These are phyloP conservation scores for Pseudocercospora macadamiae DNA, from an alignment of 2,329 filamentous ascomycete genomes.

Conservation along the genomic window DNA sequence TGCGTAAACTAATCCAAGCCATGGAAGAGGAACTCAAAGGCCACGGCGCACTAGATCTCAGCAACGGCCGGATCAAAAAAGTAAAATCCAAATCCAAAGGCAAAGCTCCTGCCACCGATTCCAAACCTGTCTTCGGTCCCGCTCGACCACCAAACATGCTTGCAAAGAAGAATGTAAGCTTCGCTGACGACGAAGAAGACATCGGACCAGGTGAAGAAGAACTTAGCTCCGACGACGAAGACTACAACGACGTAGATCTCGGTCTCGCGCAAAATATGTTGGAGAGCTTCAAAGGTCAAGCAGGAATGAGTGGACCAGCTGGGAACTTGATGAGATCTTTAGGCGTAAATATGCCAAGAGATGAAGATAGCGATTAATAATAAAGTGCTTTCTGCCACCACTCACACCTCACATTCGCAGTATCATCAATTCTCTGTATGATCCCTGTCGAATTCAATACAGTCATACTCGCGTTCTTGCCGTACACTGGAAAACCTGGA, in stretches of 20 bases:
- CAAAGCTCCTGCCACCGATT: constrained; percentile 17
- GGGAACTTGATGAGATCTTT: constrained; percentile 86
- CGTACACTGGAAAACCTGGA: constrained; percentile 54
- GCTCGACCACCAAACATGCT: constrained; percentile 34
- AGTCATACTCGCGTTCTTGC: constrained; percentile 47
- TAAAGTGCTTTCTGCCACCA: constrained; percentile 53
- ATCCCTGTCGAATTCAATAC: constrained; percentile 39
- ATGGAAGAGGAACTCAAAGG: constrained; percentile 74
- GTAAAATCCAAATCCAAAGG: constrained; percentile 37
- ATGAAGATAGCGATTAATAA: constrained; percentile 58
- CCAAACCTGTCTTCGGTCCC: constrained; percentile 33
- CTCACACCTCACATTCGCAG: constrained; percentile 53
- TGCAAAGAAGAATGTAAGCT: constrained; percentile 17
- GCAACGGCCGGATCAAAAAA: constrained; percentile 32
- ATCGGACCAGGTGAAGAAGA: constrained; percentile 42
- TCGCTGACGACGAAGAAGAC: constrained; percentile 43
- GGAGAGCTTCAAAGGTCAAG: constrained; percentile 90
- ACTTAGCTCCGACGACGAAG: constrained; percentile 46
- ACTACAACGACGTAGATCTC: constrained; percentile 76
- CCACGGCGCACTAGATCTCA: constrained; percentile 64
- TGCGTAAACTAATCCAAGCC: constrained; percentile 65
- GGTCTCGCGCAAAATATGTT: constrained; percentile 88
- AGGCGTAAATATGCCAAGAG: constrained; percentile 78
- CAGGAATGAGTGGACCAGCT: constrained; percentile 79
- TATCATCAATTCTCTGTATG: constrained; percentile 46